These are phyloP conservation scores for Leucosporidium yakuticum DNA, from an alignment of 768 basidiomycete species.

Conservation along the genomic window DNA sequence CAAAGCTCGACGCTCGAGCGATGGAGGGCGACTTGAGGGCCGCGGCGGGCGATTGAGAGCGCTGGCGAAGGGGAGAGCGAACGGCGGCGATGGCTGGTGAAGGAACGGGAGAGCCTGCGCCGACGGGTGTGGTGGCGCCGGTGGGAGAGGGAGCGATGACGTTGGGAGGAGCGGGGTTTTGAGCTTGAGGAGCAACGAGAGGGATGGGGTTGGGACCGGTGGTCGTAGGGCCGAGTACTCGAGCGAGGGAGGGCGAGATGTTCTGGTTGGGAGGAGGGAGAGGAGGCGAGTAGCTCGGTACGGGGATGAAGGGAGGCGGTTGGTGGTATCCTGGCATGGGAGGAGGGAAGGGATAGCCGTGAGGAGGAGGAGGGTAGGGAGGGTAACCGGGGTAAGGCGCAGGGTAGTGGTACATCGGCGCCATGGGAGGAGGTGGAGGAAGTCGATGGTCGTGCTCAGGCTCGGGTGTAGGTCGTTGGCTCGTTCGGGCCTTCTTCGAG, in stretches of 20 bases:
- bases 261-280: not conserved
- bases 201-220: not conserved
- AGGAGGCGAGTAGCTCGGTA: not conserved
- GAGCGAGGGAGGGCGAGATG: not conserved
- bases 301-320: not conserved
- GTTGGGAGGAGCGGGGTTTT: not conserved
- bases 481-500: constrained; percentile 16
- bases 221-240: not conserved
- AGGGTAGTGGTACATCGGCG: not conserved
- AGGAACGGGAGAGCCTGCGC: not conserved
- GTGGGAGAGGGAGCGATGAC: not conserved
- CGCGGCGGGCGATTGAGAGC: constrained; percentile 6
- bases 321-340: not conserved
- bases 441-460: too few species aligned
- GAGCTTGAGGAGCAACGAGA: not conserved
- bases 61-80: not conserved
- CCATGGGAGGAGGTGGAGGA: too few species aligned
- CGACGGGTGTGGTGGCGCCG: not conserved
- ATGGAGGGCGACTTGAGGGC: not conserved
- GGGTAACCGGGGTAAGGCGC: not conserved
- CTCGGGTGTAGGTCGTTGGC: not conserved
- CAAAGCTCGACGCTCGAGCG: too few species aligned
- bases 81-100: not conserved
- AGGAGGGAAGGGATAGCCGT: not conserved
- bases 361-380: not conserved